Conservation (phyloP, 179 eudicot genomes). For the Beta corolliflora region DNA sequence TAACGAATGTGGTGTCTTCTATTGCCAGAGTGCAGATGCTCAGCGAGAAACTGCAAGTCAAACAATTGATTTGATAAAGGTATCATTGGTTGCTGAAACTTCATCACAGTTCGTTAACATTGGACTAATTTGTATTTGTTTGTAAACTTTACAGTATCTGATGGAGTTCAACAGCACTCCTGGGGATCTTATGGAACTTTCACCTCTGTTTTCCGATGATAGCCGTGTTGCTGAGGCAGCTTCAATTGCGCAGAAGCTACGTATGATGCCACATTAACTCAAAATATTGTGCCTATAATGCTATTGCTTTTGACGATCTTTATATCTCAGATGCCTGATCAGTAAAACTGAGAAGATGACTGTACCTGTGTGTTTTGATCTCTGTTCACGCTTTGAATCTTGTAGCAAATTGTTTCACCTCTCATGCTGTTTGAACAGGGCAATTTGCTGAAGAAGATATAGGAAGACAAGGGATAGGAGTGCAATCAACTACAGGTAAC, state of each 20-base stretch:
- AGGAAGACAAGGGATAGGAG: constrained; percentile 84
- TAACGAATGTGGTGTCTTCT: constrained; percentile 12
- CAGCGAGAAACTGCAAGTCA: constrained; percentile 97
- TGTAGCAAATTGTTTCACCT: neutral
- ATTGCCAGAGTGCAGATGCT: constrained; percentile 95
- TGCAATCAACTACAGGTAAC: constrained; percentile 63
- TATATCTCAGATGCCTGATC: neutral
- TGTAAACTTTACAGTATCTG: constrained; percentile 63
- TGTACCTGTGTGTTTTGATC: neutral
- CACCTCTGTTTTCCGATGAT: constrained; percentile 96
- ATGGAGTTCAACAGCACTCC: constrained; percentile 99
- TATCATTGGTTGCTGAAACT: constrained; percentile 33
- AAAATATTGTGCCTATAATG: constrained; percentile 8
- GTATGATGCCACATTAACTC: constrained; percentile 54
- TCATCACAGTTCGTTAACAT: neutral
- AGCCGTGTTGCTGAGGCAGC: constrained; percentile 99
- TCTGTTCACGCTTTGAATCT: constrained; percentile 3
- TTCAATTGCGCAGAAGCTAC: constrained; percentile 96
- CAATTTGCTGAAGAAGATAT: constrained; percentile 98
- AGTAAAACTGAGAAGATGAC: neutral
- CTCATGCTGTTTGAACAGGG: constrained; percentile 45
- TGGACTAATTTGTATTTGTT: constrained; percentile 9
- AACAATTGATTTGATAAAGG: constrained; percentile 97
- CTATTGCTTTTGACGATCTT: neutral
- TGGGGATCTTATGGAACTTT: constrained; percentile 98